These are phyloP conservation scores for Citrullus mucosospermus DNA, from an alignment of 306 rosid species.

Conservation along the genomic window DNA sequence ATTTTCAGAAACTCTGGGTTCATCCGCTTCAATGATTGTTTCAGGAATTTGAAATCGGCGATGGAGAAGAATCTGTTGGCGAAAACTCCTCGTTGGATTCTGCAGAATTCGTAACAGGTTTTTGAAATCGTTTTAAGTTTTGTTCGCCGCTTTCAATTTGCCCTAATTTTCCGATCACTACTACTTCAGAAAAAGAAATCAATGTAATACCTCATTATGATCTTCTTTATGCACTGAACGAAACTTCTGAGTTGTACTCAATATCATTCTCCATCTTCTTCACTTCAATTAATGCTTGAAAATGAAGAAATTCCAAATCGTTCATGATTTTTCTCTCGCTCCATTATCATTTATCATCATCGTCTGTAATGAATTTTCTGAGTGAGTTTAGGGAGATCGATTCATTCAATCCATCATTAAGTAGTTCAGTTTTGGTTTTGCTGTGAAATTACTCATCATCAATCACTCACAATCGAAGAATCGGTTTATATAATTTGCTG, in stretches of 20 bases:
- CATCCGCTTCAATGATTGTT: neutral
- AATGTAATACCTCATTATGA: constrained; percentile 49
- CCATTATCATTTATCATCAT: neutral
- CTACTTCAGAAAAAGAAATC: neutral
- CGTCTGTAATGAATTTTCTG: neutral
- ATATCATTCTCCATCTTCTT: neutral
- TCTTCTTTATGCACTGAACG: neutral
- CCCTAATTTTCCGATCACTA: neutral
- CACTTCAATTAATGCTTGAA: neutral
- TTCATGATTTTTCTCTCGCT: neutral
- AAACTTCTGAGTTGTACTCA: neutral
- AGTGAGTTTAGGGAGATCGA: neutral
- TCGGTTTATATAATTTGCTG: neutral
- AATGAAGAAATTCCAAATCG: neutral
- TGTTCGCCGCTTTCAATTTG: neutral
- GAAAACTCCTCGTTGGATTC: constrained; percentile 37
- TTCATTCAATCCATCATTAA: neutral
- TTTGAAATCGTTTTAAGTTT: neutral
- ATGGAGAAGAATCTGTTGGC: constrained; percentile 31
- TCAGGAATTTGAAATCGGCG: constrained; percentile 29
- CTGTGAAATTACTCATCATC: neutral
- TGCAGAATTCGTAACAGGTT: constrained; percentile 19
- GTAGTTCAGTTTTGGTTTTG: neutral
- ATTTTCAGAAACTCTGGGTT: neutral
- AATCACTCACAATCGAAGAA: neutral